Evolutionary conservation across 305 asterid genomes (phyloP), one percentile per base, ranked within the genome.

Genomic region (Fraxinus xanthoxyloides): DNA sequence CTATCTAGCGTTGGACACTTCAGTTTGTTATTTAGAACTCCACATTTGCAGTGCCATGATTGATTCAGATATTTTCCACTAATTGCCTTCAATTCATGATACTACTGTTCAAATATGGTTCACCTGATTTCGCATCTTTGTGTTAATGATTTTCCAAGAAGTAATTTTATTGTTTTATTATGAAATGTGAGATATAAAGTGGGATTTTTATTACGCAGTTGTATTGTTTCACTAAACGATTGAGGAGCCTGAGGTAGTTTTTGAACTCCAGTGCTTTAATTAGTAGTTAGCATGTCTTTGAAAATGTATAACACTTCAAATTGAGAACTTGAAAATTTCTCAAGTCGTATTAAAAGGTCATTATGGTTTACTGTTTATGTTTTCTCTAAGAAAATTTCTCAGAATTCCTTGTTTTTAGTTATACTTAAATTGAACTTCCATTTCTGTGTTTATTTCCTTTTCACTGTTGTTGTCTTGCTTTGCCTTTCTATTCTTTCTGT

Each of bases 1-100:
- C 31, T 70, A 72, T 74, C 69, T 35, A 54, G 77, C 40, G 35
- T 72, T 78, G 17, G 70, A 73, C 17, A 2, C 31, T 81, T 79
- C 32, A 74, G 43, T 75, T 81, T 72, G 23, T 70, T 35, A 70
- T 13, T 36, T 34, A n/a, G 65, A 76, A 67, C 74, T 38, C 23
- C 77, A 48, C 77, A 76, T 7, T 67, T 74, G 40, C 72, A 72
- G 61, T 61, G 77, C 26, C 74, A 76, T 78, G 77, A 56, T 82
- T 82, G 59, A 19, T 72, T 43, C 21, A 28, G 80, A 34, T 48
- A 31, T 31, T 77, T 31, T 77, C 7, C 7, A 61, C 72, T 83
- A 77, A 61, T 65, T 69, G 40, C 79, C 65, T 43, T 65, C 48
- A 67, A 26, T 61, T 83, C 13, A 80, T 76, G 54, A 76, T 76